A percentile compares a stretch with the other conserved stretches of the same genome.
Evolutionary conservation across 2,329 filamentous ascomycete species (phyloP).

Genomic region (Cercospora berteroae): DNA sequence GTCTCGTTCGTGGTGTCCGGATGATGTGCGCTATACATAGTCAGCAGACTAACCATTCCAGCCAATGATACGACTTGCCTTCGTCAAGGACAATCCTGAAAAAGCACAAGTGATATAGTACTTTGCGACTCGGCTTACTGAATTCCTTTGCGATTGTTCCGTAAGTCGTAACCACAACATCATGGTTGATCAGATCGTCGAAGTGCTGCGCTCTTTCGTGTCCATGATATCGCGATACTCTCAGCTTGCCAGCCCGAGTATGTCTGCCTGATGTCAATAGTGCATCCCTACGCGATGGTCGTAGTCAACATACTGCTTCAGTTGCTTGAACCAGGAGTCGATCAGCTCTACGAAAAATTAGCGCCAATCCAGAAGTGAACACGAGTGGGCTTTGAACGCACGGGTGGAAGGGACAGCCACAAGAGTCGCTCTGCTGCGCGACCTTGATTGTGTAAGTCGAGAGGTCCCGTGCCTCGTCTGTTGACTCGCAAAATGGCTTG

Average conservation of each 20-base stretch:
- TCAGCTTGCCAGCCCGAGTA: background rate
- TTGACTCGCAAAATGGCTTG: background rate
- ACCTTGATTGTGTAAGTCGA: background rate
- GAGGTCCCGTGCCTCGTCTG: rapidly evolving
- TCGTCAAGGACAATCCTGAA: background rate
- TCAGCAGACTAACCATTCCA: too few species aligned
- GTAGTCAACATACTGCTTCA: background rate
- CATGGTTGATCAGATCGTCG: background rate
- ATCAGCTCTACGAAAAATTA: background rate
- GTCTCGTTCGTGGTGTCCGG: background rate
- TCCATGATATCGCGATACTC: background rate
- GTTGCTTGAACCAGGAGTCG: background rate
- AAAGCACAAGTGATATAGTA: background rate
- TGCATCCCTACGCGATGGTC: too few species aligned
- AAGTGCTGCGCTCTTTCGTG: background rate
- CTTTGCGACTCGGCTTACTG: background rate
- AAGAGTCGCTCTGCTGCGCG: background rate
- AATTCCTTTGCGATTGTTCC: background rate
- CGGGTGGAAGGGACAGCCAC: background rate
- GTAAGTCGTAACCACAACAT: background rate
- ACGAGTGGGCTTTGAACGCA: background rate
- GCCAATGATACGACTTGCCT: too few species aligned
- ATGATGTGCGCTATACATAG: background rate
- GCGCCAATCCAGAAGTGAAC: background rate
- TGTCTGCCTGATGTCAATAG: background rate